These are phyloP conservation scores for Persicaria maculosa DNA, from an alignment of 148 eudicot genomes.

Conservation along the genomic window DNA sequence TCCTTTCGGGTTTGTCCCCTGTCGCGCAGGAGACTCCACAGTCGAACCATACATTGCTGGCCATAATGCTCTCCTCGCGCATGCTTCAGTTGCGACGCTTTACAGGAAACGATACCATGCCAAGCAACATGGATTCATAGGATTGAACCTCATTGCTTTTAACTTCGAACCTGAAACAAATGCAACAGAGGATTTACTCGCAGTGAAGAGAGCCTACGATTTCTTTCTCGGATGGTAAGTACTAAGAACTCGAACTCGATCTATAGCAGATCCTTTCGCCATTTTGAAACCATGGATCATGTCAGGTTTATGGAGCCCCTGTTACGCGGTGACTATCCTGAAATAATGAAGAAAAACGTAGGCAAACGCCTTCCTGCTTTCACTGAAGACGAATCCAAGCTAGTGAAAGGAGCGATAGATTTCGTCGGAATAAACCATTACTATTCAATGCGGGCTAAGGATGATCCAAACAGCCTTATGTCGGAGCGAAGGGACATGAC, in stretches of 20 bases:
- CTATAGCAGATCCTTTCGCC: not conserved
- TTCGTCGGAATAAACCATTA: conserved; percentile 64
- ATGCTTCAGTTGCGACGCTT: conserved; percentile 43
- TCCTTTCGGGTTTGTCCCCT: conserved; percentile 20
- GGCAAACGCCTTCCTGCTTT: conserved; percentile 45
- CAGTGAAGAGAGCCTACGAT: conserved; percentile 42
- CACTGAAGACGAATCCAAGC: conserved; percentile 30
- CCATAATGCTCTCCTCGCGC: conserved; percentile 50
- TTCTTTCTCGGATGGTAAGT: conserved; percentile 57
- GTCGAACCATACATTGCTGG: conserved; percentile 41
- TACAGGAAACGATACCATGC: conserved; percentile 40
- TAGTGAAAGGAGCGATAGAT: conserved; percentile 49
- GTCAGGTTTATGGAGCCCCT: conserved; percentile 53
- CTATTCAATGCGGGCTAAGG: conserved; percentile 15
- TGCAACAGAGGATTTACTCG: conserved; percentile 34
- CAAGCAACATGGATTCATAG: conserved; percentile 51
- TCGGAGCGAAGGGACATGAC: conserved; percentile 24
- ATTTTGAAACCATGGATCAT: conserved; percentile 8
- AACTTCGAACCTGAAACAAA: conserved; percentile 31
- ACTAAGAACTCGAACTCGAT: not conserved
- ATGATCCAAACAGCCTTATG: conserved; percentile 26
- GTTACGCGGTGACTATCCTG: conserved; percentile 53
- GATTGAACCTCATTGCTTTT: conserved; percentile 32
- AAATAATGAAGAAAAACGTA: conserved; percentile 29
- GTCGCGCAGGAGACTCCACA: conserved; percentile 40